Percentiles rank a stretch among this genome's conserved stretches.
phyloP scores from a whole-genome alignment of 2,329 filamentous ascomycete species.

The Sphaerostilbella broomeana region DNA sequence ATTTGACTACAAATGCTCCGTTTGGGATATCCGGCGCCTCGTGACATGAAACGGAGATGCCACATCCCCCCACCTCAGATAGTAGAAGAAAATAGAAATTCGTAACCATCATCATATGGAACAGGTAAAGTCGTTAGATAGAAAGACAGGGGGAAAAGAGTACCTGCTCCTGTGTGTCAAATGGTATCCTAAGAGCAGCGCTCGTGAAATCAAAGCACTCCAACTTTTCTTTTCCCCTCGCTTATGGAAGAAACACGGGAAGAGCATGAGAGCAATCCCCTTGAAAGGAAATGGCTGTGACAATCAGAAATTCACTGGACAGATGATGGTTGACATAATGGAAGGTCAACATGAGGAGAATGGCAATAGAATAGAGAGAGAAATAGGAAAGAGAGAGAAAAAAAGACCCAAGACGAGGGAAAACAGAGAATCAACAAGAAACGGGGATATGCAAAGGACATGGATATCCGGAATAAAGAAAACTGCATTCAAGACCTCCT shows the following conservation, averaged over 20 bases:
- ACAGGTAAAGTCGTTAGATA: conserved; percentile 6
- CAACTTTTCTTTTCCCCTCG: conserved; percentile 21
- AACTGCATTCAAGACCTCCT: too few relatives aligned
- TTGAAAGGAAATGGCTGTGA: conserved; percentile 19
- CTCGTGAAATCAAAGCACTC: conserved; percentile 22
- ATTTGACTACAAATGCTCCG: conserved; percentile 6
- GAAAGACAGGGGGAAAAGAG: conserved; percentile 5
- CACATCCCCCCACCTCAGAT: conserved; percentile 4
- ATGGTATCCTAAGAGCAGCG: conserved; percentile 25
- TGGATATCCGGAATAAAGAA: conserved; percentile 16
- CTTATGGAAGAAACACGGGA: conserved; percentile 22
- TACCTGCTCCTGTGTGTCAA: conserved; percentile 16
- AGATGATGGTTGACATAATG: conserved; percentile 18
- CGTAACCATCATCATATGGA: conserved; percentile 14
- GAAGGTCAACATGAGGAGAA: conserved; percentile 14
- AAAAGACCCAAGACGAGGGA: conserved; percentile 12
- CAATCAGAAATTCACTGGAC: conserved; percentile 19
- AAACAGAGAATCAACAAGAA: conserved; percentile 15
- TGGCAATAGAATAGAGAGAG: conserved; percentile 15
- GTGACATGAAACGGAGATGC: conserved; percentile 9
- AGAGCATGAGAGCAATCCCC: conserved; percentile 23
- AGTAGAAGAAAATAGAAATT: conserved; percentile 10
- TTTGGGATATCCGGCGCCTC: conserved; percentile 10
- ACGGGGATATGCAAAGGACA: conserved; percentile 16
- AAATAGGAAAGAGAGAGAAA: conserved; percentile 10